Conservation (phyloP, 495 filamentous ascomycete genomes). For the Neurospora tetraspora region DNA sequence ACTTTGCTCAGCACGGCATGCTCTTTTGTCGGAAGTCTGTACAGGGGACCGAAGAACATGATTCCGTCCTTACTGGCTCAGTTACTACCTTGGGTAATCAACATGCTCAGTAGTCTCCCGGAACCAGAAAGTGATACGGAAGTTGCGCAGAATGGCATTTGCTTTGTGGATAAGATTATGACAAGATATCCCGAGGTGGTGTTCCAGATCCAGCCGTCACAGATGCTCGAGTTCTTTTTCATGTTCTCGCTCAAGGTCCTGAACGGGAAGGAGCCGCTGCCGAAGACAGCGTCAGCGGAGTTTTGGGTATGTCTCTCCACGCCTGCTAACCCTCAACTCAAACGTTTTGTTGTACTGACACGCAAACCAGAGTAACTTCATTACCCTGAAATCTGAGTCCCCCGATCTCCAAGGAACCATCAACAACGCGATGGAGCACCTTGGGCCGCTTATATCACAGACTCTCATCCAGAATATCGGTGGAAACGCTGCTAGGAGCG, state of each 20-base stretch:
- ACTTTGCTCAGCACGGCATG: slow-evolving; percentile 69
- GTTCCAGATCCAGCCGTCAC: slow-evolving; percentile 36
- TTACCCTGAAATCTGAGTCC: slow-evolving; percentile 30
- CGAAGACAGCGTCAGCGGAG: slow-evolving; percentile 65
- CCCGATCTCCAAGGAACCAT: slow-evolving; percentile 35
- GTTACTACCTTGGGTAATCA: slow-evolving; percentile 55
- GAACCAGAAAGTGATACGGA: slow-evolving; percentile 65
- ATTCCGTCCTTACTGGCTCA: slow-evolving; percentile 36
- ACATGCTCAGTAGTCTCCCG: slow-evolving; percentile 53
- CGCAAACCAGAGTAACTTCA: slow-evolving; percentile 34
- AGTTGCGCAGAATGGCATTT: slow-evolving; percentile 64
- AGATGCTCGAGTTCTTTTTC: slow-evolving; percentile 58
- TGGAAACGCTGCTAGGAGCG: slow-evolving; percentile 64
- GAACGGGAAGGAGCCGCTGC: slow-evolving; percentile 61
- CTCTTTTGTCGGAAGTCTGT: slow-evolving; percentile 60
- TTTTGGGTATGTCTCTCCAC: slow-evolving; percentile 59
- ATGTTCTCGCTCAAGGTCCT: slow-evolving; percentile 67
- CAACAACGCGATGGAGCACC: slow-evolving; percentile 43
- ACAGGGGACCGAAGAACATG: slow-evolving; percentile 33
- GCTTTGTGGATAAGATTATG: slow-evolving; percentile 58
- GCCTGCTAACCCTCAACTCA: slow-evolving; percentile 13
- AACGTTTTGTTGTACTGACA: slow-evolving; percentile 6
- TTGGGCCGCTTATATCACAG: slow-evolving; percentile 50
- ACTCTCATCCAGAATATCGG: slow-evolving; percentile 59
- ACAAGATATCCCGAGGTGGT: slow-evolving; percentile 52